A percentile compares a stretch with the other conserved stretches of the same genome.
These are phyloP conservation scores for Yarrowia deformans DNA, from an alignment of 805 yeast species.

Conservation along the genomic window DNA sequence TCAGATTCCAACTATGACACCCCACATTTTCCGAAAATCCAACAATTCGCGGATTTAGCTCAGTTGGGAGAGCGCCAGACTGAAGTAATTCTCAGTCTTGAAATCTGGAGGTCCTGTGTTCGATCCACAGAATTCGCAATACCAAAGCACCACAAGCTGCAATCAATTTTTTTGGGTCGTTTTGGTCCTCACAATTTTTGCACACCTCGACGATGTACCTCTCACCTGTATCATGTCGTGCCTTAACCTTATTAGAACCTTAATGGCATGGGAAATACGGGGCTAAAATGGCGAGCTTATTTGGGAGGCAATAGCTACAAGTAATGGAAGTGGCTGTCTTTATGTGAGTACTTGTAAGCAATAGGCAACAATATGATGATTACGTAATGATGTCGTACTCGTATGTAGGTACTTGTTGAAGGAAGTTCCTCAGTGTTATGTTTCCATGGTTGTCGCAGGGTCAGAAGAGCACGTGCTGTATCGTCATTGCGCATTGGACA, in stretches of 20 bases:
- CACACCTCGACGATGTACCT: not conserved
- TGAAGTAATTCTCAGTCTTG: constrained; percentile 45
- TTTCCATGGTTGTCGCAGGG: no score
- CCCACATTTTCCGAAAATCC: no score
- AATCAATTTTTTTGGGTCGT: not conserved
- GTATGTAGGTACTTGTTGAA: no score
- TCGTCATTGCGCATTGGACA: no score
- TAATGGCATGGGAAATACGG: not conserved
- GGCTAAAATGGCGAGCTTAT: no score
- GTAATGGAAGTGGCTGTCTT: no score
- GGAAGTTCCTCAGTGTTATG: not conserved
- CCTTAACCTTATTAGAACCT: not conserved
- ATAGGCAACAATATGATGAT: no score
- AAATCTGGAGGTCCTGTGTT: constrained; percentile 82
- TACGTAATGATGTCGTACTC: not conserved
- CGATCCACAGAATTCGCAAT: constrained; percentile 67
- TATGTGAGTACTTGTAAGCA: not conserved
- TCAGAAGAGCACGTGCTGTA: no score
- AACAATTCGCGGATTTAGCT: constrained; percentile 46
- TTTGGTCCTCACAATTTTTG: not conserved
- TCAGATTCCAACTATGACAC: not conserved
- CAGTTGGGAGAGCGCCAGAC: constrained; percentile 54
- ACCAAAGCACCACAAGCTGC: not conserved
- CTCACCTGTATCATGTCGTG: not conserved
- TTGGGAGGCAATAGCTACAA: no score